These are phyloP conservation scores for Pleurotus tuber-regium DNA, from an alignment of 768 basidiomycete species.

Conservation along the genomic window DNA sequence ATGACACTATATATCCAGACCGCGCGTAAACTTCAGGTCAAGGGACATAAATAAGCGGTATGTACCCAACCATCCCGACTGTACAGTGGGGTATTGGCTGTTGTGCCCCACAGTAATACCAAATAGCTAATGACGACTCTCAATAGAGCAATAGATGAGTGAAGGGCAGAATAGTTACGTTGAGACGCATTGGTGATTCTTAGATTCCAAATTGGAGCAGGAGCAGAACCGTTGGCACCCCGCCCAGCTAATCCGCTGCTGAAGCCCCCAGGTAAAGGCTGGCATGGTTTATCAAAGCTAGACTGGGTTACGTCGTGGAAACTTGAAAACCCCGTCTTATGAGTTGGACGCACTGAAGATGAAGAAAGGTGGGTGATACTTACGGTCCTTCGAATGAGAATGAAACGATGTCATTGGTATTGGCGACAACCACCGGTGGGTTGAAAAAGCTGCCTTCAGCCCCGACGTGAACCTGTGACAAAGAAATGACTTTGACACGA, in stretches of 20 bases:
- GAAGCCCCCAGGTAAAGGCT: slow-evolving; percentile 38
- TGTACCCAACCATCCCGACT: slow-evolving; percentile 16
- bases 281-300: slow-evolving; percentile 34
- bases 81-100: slow-evolving; percentile 34
- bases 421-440: slow-evolving; percentile 29
- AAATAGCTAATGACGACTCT: slow-evolving; percentile 21
- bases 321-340: slow-evolving; percentile 15
- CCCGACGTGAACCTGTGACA: slow-evolving; percentile 41
- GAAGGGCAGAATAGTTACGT: slow-evolving; percentile 14
- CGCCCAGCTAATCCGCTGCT: slow-evolving; percentile 29
- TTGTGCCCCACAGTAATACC: slow-evolving; percentile 21
- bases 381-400: slow-evolving; percentile 40
- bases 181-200: slow-evolving; percentile 29
- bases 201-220: slow-evolving; percentile 30
- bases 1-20: slow-evolving; percentile 11
- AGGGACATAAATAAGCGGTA: too few relatives aligned
- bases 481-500: too few relatives aligned
- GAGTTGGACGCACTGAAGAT: too few relatives aligned
- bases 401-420: slow-evolving; percentile 30
- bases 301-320: slow-evolving; percentile 41
- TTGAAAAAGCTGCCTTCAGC: slow-evolving; percentile 37
- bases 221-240: slow-evolving; percentile 17
- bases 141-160: slow-evolving; percentile 19
- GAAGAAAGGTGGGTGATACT: slow-evolving; percentile 4
- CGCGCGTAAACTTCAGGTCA: too few relatives aligned